Conservation (phyloP, 345 rosid genomes). For the Limnanthes douglasii region DNA sequence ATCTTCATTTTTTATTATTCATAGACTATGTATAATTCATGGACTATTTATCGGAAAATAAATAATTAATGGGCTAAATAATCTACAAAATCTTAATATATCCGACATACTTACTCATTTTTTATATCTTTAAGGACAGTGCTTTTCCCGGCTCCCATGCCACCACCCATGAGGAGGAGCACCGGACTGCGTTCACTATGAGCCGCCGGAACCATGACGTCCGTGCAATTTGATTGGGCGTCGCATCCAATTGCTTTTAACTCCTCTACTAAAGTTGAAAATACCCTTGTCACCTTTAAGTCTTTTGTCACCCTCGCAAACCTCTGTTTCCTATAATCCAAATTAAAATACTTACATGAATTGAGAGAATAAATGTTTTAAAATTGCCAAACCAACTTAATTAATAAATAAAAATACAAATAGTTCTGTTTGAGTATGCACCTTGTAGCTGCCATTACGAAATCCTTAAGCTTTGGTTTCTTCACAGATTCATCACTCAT, state of each 20-base stretch:
- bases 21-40: no score
- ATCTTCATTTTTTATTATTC: no score
- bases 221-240: constrained; percentile 31
- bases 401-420: no score
- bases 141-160: constrained; percentile 98
- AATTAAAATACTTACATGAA: no score
- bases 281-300: constrained; percentile 52
- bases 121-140: constrained; percentile 78
- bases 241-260: constrained; percentile 48
- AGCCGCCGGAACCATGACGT: constrained; percentile 80
- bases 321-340: constrained; percentile 62
- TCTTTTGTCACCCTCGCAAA: constrained; percentile 57
- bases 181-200: constrained; percentile 72
- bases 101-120: constrained; percentile 38
- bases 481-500: constrained; percentile 37
- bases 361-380: no score
- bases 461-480: constrained; percentile 40
- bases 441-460: constrained; percentile 93
- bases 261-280: constrained; percentile 70
- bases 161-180: constrained; percentile 92
- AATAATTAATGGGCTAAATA: no score
- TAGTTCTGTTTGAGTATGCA: no score
- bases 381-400: no score
- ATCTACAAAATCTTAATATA: neutral
- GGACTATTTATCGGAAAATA: no score